A percentile compares a stretch with the other conserved stretches of the same genome.
Evolutionary conservation across 371 early-diverging fungal species (phyloP).

Genomic region (Syncephalis fuscata): DNA sequence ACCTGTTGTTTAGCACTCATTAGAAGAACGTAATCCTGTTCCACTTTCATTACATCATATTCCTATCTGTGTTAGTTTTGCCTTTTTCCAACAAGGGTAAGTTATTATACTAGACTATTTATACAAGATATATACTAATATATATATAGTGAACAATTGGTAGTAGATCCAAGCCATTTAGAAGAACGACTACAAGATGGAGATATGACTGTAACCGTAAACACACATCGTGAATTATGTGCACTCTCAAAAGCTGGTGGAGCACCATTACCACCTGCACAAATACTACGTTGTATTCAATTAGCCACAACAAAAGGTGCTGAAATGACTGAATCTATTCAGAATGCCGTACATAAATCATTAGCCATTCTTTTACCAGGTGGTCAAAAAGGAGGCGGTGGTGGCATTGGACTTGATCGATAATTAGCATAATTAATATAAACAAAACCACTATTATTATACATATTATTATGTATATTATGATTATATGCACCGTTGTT

Average conservation of each 20-base stretch:
- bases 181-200: slow-evolving; percentile 76
- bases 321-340: slow-evolving; percentile 52
- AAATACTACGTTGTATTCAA: slow-evolving; percentile 54
- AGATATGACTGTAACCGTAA: slow-evolving; percentile 74
- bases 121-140: not conserved
- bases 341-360: slow-evolving; percentile 15
- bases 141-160: slow-evolving; percentile 34
- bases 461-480: too few relatives aligned
- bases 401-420: too few relatives aligned
- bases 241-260: slow-evolving; percentile 87
- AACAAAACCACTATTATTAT: too few relatives aligned
- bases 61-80: slow-evolving; percentile 84
- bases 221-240: slow-evolving; percentile 82
- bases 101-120: slow-evolving; percentile 3
- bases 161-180: slow-evolving; percentile 69
- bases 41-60: slow-evolving; percentile 88
- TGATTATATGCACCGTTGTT: too few relatives aligned
- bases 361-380: too few relatives aligned
- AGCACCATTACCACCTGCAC: slow-evolving; percentile 41
- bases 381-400: too few relatives aligned
- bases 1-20: slow-evolving; percentile 41
- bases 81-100: slow-evolving; percentile 73
- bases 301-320: slow-evolving; percentile 57
- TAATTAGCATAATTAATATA: too few relatives aligned
- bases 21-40: slow-evolving; percentile 76